A percentile compares a stretch with the other conserved stretches of the same genome.
Conservation (phyloP, 306 rosid species). For the Mimosa pudica region DNA sequence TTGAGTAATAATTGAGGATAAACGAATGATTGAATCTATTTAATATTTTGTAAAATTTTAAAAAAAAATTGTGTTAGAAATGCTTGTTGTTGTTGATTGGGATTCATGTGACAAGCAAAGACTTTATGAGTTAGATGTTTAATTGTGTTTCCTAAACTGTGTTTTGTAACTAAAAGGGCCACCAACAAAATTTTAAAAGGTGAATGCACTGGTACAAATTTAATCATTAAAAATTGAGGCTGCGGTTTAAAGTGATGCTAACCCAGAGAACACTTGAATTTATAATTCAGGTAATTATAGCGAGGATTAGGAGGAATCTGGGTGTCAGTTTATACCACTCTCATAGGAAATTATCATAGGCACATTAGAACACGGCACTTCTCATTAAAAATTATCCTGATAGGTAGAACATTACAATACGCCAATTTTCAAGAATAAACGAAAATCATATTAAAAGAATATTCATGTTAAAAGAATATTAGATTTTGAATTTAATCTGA, state of each 20-base stretch:
- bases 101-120: constrained; percentile 55
- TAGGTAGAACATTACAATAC: no score
- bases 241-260: constrained; percentile 5
- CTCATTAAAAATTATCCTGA: no score
- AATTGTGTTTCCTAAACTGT: constrained; percentile 21
- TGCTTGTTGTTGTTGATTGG: constrained; percentile 51
- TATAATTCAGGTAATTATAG: background rate
- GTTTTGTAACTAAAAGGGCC: constrained; percentile 7
- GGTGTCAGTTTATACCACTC: background rate
- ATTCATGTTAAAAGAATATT: no score
- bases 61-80: constrained; percentile 42
- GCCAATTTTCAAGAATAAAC: no score
- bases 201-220: constrained; percentile 27
- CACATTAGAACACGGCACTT: no score
- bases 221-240: constrained; percentile 18
- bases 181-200: constrained; percentile 11
- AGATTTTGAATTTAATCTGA: no score
- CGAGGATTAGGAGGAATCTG: constrained; percentile 13
- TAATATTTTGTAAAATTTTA: background rate
- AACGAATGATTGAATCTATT: background rate
- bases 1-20: background rate
- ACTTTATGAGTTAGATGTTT: constrained; percentile 31
- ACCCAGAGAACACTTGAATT: constrained; percentile 3
- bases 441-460: no score
- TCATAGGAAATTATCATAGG: no score